Conservation (phyloP, 2,329 filamentous ascomycete species). For the Claviceps quebecensis region DNA sequence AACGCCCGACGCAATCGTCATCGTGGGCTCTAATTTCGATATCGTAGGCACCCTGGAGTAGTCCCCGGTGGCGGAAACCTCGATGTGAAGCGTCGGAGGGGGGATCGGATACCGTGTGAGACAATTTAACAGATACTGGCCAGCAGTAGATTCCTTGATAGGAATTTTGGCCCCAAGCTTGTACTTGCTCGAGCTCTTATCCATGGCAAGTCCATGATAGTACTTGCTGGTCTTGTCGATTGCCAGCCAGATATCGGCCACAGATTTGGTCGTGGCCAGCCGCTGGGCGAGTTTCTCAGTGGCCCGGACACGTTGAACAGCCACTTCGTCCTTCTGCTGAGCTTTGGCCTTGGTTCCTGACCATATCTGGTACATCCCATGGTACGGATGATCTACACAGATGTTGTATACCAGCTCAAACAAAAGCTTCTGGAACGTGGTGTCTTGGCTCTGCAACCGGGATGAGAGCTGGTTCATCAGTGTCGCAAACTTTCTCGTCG, state of each 20-base stretch:
- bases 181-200: constrained; percentile 48
- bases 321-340: constrained; percentile 59
- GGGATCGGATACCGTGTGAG: constrained; percentile 59
- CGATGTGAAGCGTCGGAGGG: constrained; percentile 77
- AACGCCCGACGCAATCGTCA: constrained; percentile 77
- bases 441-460: constrained; percentile 59
- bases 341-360: constrained; percentile 58
- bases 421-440: constrained; percentile 65
- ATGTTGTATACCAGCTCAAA: constrained; percentile 65
- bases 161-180: constrained; percentile 53
- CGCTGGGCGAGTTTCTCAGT: constrained; percentile 53
- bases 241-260: constrained; percentile 47
- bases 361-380: constrained; percentile 95
- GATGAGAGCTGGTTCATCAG: constrained; percentile 96
- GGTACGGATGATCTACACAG: constrained; percentile 85
- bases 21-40: constrained; percentile 53
- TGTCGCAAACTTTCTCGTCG: constrained; percentile 80
- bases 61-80: constrained; percentile 56
- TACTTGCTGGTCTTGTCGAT: constrained; percentile 61
- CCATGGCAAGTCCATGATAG: constrained; percentile 50
- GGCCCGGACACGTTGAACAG: constrained; percentile 58
- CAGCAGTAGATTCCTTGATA: constrained; percentile 49
- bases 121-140: constrained; percentile 46
- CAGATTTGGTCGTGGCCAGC: constrained; percentile 39
- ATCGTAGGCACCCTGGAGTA: constrained; percentile 70